These are phyloP conservation scores for Willaertia magna DNA, from an alignment of 208 protist genomes.

Conservation along the genomic window DNA sequence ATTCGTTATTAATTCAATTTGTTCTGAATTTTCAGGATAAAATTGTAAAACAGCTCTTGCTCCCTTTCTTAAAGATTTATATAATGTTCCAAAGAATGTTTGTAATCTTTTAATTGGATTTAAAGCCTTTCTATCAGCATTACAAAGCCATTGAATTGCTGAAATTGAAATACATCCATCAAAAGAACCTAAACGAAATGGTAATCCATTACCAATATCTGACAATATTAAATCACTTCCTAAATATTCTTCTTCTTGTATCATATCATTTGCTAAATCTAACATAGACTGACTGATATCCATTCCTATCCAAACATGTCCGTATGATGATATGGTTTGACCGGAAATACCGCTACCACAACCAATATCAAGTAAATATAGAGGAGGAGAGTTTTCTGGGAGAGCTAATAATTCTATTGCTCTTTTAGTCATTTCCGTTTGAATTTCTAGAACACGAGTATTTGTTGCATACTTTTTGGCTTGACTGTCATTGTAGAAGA, in stretches of 20 bases:
- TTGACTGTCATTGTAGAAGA: slow-evolving; percentile 86
- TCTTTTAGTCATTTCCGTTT: slow-evolving; percentile 88
- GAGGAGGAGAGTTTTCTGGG: slow-evolving; percentile 37
- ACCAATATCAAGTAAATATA: slow-evolving; percentile 91
- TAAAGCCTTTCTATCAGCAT: slow-evolving; percentile 78
- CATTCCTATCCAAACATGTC: slow-evolving; percentile 89
- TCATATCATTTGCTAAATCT: slow-evolving; percentile 53
- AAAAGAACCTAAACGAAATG: slow-evolving; percentile 88
- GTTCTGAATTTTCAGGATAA: slow-evolving; percentile 82
- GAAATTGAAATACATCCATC: slow-evolving; percentile 95
- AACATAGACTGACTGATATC: slow-evolving; percentile 92
- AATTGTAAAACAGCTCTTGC: slow-evolving; percentile 89
- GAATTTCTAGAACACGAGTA: slow-evolving; percentile 86
- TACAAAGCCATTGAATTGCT: slow-evolving; percentile 96
- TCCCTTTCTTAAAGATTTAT: slow-evolving; percentile 72
- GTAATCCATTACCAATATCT: slow-evolving; percentile 89
- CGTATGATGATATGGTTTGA: slow-evolving; percentile 73
- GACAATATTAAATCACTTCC: slow-evolving; percentile 60
- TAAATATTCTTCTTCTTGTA: slow-evolving; percentile 29
- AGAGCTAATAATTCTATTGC: slow-evolving; percentile 91
- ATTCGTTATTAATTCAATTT: slow-evolving; percentile 89
- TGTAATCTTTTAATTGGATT: slow-evolving; percentile 79
- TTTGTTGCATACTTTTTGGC: slow-evolving; percentile 82
- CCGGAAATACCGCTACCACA: slow-evolving; percentile 94
- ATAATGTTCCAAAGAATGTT: slow-evolving; percentile 90